Conservation (phyloP, 1,284 basidiomycete genomes). For the Pseudozyma tsukubaensis region DNA sequence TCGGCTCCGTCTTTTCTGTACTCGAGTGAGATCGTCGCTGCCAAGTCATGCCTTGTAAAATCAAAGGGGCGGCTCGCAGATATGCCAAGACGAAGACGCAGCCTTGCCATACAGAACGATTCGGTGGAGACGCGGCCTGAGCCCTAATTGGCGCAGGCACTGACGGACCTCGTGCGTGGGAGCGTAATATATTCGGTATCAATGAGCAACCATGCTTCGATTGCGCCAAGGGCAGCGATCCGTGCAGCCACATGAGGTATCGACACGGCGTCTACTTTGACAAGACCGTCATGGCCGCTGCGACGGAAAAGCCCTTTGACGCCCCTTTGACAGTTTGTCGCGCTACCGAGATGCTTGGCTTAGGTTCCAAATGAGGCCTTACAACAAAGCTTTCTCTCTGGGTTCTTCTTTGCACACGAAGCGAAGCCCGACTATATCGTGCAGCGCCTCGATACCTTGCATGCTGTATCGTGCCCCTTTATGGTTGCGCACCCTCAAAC, state of each 20-base stretch:
- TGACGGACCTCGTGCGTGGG: neutral
- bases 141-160: neutral
- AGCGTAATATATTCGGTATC: neutral
- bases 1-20: too few relatives aligned
- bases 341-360: too few relatives aligned
- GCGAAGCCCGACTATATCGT: neutral
- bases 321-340: too few relatives aligned
- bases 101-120: neutral
- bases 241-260: constrained; percentile 4
- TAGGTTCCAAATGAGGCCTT: too few relatives aligned
- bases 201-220: neutral
- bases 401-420: neutral
- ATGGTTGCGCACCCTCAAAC: neutral
- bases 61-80: neutral
- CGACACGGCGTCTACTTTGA: neutral
- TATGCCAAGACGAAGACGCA: constrained; percentile 10
- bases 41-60: constrained; percentile 16
- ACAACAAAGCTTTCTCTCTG: too few relatives aligned
- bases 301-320: too few relatives aligned
- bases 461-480: neutral
- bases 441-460: neutral
- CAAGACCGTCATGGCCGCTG: neutral
- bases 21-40: neutral
- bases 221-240: constrained; percentile 27
- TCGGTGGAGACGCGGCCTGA: neutral